Base-by-base conservation (phyloP, 1,284 basidiomycete genomes). In the Cerioporus squamosus region DNA sequence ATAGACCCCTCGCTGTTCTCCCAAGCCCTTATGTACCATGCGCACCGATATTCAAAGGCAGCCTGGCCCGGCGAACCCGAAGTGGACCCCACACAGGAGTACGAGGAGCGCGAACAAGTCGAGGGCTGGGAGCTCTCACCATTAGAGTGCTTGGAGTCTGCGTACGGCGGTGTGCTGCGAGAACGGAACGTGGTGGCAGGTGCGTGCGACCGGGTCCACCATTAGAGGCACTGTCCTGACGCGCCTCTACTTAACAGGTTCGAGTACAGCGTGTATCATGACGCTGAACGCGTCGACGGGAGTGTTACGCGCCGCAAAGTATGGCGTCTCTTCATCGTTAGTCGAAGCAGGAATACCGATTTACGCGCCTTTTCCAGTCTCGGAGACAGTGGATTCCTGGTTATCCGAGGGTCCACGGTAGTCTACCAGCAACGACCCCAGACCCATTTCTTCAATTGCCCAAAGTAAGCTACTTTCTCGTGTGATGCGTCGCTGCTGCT, bases 371-470 rank as follows among this genome's bases (percentile, higher is more conserved):
- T 18, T 15, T 44, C 39, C 51, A 94, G 91, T 71, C 77, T 96
- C 56, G 94, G 94, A 17, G 94, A 96, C 72, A 94, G 92, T 47
- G 91, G 93, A 14, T 95, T 90, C 71, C 78, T 86, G 60, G 86
- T 96, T 55, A 83, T 95, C 55, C 87, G 92, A 26, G 84, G 85
- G 14, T 86, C 85, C 29, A 80, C 82, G 14, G 77, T 92, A 23
- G 74, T 88, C 39, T 79, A 93, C 68, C 78, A 78, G 59, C 87
- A 91, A 68, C 77, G 77, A 46, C 70, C 82, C 0, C 92, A 94
- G 72, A 89, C 88, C 0, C 90, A 93, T 70, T 93, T 85, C 68
- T 94, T 94, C 72, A 94, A 94, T 67, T 93, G 88, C 67, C 90
- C 90, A 66, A 85, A 81, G 87, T 88, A 63, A 59, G 78, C 70